Evolutionary conservation across 2,329 filamentous ascomycete species (phyloP).

Genomic region (Cladorrhinum sp.): DNA sequence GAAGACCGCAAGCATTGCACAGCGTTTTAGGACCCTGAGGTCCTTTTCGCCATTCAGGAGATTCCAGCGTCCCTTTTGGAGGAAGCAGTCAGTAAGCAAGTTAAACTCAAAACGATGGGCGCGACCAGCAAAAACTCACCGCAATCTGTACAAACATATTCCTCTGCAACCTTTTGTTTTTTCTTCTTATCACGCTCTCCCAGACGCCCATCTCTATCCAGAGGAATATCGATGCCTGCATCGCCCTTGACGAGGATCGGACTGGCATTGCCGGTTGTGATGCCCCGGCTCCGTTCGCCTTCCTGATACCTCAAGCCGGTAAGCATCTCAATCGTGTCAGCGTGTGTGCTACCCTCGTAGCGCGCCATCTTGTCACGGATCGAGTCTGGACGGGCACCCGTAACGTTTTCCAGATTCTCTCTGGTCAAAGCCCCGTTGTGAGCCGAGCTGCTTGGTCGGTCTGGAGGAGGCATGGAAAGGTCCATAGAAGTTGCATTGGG

Average conservation of each 20-base stretch:
- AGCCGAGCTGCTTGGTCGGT: conserved; percentile 49
- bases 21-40: conserved; percentile 90
- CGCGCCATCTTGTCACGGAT: conserved; percentile 82
- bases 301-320: conserved; percentile 85
- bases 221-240: conserved; percentile 77
- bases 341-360: conserved; percentile 67
- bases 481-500: neutral
- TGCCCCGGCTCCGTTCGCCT: conserved; percentile 81
- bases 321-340: conserved; percentile 88
- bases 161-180: conserved; percentile 77
- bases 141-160: conserved; percentile 95
- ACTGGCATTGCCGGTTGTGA: conserved; percentile 80
- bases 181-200: conserved; percentile 78
- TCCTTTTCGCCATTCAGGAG: conserved; percentile 93
- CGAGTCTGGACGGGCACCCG: conserved; percentile 66
- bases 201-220: conserved; percentile 69
- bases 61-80: conserved; percentile 70
- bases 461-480: conserved; percentile 60
- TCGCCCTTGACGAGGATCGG: conserved; percentile 81
- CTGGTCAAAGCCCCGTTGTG: conserved; percentile 69
- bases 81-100: conserved; percentile 6
- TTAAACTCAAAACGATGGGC: neutral
- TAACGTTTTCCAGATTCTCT: conserved; percentile 74
- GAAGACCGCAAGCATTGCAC: conserved; percentile 86
- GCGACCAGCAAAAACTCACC: conserved; percentile 45